Evolutionary conservation across 148 eudicot genomes (phyloP).

Genomic region (Nepenthes gracilis): DNA sequence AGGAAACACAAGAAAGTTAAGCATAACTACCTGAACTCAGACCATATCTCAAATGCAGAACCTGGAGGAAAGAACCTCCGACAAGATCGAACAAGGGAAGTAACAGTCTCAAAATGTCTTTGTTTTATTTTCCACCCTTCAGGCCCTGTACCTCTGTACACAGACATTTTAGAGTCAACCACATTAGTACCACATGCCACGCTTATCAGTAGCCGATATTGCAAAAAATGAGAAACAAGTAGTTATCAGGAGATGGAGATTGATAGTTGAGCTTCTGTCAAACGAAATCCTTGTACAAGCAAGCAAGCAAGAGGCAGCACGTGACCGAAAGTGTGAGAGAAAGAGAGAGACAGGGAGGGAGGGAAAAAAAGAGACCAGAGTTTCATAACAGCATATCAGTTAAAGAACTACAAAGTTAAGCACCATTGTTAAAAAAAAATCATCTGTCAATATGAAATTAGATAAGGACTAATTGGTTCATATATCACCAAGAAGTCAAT

Average conservation of each 20-base stretch:
- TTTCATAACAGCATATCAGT: too few relatives aligned
- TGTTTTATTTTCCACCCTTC: slow-evolving; percentile 98
- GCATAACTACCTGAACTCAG: slow-evolving; percentile 69
- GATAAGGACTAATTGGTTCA: background rate
- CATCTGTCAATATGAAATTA: background rate
- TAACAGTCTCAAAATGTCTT: slow-evolving; percentile 83
- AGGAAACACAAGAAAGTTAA: background rate
- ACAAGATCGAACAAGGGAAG: slow-evolving; percentile 90
- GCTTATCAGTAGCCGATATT: background rate
- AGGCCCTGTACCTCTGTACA: slow-evolving; percentile 79
- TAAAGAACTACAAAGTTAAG: background rate
- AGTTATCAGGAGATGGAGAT: too few relatives aligned
- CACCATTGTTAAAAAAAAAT: background rate
- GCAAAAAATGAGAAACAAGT: background rate
- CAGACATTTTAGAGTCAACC: slow-evolving; percentile 7
- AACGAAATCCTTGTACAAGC: background rate
- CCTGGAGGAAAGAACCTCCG: slow-evolving; percentile 87
- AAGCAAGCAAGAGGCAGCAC: background rate
- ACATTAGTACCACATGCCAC: background rate
- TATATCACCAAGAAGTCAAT: background rate
- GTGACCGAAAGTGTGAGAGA: too few relatives aligned
- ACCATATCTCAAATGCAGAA: slow-evolving; percentile 92
- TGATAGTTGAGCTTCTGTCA: too few relatives aligned
- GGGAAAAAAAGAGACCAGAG: too few relatives aligned
- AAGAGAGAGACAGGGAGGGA: too few relatives aligned